These are phyloP conservation scores for Mrakia frigida DNA, from an alignment of 768 basidiomycete genomes.

Conservation along the genomic window DNA sequence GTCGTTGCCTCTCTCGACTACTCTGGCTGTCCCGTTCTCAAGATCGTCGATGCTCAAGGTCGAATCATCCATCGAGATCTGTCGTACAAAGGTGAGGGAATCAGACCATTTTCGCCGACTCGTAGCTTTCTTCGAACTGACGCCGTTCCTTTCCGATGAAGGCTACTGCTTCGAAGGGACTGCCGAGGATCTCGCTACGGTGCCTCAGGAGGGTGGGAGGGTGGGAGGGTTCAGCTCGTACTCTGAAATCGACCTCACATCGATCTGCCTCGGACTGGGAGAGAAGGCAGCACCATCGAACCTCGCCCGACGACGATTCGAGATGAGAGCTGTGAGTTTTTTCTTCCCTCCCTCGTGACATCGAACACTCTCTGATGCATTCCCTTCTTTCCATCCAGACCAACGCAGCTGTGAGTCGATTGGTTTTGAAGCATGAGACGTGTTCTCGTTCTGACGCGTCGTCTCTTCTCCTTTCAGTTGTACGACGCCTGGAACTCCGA, in stretches of 20 bases:
- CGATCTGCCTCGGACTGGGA: slow-evolving; percentile 18
- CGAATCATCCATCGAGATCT: slow-evolving; percentile 20
- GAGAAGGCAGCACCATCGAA: slow-evolving; percentile 27
- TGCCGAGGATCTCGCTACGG: not conserved
- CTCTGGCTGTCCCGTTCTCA: slow-evolving; percentile 19
- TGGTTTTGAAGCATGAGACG: not conserved
- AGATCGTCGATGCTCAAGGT: slow-evolving; percentile 15
- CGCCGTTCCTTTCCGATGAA: not conserved
- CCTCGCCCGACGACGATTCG: slow-evolving; percentile 5
- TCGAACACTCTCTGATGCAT: not conserved
- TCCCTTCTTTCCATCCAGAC: not conserved
- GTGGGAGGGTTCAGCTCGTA: slow-evolving; percentile 11
- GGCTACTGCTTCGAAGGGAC: slow-evolving; percentile 4
- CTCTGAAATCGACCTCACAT: not conserved
- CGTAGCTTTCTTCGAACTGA: not conserved
- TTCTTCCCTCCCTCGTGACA: not conserved
- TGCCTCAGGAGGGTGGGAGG: not conserved
- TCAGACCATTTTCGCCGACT: not conserved
- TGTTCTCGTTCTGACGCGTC: not conserved
- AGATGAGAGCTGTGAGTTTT: slow-evolving; percentile 6
- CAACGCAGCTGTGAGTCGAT: slow-evolving; percentile 7
- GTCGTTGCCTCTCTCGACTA: slow-evolving; percentile 10
- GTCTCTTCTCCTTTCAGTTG: not conserved
- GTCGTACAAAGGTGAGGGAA: not conserved
- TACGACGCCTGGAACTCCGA: slow-evolving; percentile 10